Evolutionary conservation across 805 yeast genomes (phyloP).

Genomic region (Candida anglica): DNA sequence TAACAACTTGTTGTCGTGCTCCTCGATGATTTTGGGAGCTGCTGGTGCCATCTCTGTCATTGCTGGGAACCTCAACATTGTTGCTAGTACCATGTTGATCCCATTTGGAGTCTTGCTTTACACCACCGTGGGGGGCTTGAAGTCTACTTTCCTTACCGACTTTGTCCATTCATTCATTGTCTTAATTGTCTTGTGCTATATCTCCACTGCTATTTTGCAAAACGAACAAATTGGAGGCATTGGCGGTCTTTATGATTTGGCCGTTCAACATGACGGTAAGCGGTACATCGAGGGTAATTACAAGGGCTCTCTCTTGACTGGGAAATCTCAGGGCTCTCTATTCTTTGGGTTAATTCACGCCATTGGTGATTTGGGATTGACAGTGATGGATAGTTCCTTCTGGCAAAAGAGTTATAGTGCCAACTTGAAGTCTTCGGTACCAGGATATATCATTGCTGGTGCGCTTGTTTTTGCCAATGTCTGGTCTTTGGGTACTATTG

Average conservation of each 20-base stretch:
- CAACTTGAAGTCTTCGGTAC: slow-evolving; percentile 29
- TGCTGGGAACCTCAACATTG: slow-evolving; percentile 23
- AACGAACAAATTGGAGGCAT: slow-evolving; percentile 24
- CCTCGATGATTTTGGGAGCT: slow-evolving; percentile 25
- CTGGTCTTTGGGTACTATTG: slow-evolving; percentile 33
- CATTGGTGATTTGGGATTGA: slow-evolving; percentile 33
- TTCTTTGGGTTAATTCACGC: slow-evolving; percentile 32
- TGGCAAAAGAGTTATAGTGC: slow-evolving; percentile 40
- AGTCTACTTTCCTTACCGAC: slow-evolving; percentile 49
- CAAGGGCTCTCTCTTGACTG: slow-evolving; percentile 31
- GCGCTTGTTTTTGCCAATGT: slow-evolving; percentile 26
- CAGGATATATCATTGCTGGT: slow-evolving; percentile 34
- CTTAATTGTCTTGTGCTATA: slow-evolving; percentile 20
- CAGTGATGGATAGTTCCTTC: slow-evolving; percentile 36
- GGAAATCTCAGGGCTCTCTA: slow-evolving; percentile 30
- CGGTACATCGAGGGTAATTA: slow-evolving; percentile 28
- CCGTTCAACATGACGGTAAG: slow-evolving; percentile 10
- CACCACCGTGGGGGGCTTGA: slow-evolving; percentile 48
- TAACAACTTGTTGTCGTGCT: slow-evolving; percentile 20
- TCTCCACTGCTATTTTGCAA: slow-evolving; percentile 21
- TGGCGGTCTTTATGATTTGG: slow-evolving; percentile 20
- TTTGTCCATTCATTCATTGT: slow-evolving; percentile 26
- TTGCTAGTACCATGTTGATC: no score
- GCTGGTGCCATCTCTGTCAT: slow-evolving; percentile 23
- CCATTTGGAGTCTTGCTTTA: slow-evolving; percentile 44